Percentiles rank a stretch among this genome's conserved stretches.
phyloP scores from a whole-genome alignment of 306 rosid genomes.

The Rosa rugosa region DNA sequence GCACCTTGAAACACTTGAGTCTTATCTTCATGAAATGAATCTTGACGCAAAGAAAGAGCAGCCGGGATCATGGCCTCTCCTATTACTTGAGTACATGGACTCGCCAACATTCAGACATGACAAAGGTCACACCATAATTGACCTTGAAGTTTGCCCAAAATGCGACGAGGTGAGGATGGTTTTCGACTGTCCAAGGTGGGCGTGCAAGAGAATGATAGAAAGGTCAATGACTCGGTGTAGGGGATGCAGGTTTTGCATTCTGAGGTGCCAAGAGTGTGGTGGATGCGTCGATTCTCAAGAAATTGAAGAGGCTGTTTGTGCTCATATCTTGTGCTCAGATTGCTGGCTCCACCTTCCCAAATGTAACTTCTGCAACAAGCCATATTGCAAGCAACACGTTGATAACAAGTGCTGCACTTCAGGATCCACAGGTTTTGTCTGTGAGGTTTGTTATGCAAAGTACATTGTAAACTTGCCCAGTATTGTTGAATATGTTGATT shows the following conservation, averaged over 20 bases:
- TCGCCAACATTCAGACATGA: slow-evolving; percentile 9
- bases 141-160: slow-evolving; percentile 63
- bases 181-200: slow-evolving; percentile 58
- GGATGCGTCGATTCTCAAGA: slow-evolving; percentile 40
- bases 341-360: slow-evolving; percentile 84
- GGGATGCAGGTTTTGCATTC: slow-evolving; percentile 65
- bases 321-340: slow-evolving; percentile 48
- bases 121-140: slow-evolving; percentile 36
- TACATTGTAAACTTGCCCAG: slow-evolving; percentile 27
- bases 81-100: slow-evolving; percentile 32
- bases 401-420: slow-evolving; percentile 30
- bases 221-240: slow-evolving; percentile 34
- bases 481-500: slow-evolving; percentile 30
- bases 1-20: slow-evolving; percentile 47
- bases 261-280: slow-evolving; percentile 83
- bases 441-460: slow-evolving; percentile 50
- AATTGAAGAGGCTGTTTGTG: slow-evolving; percentile 59
- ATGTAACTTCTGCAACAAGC: slow-evolving; percentile 75
- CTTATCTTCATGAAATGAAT: slow-evolving; percentile 32
- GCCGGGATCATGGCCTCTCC: slow-evolving; percentile 33
- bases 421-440: slow-evolving; percentile 44
- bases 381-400: slow-evolving; percentile 67
- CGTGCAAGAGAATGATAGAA: slow-evolving; percentile 44
- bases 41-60: slow-evolving; percentile 19
- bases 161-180: slow-evolving; percentile 56